Conservation (phyloP, 768 basidiomycete genomes). For the Suillus spraguei region DNA sequence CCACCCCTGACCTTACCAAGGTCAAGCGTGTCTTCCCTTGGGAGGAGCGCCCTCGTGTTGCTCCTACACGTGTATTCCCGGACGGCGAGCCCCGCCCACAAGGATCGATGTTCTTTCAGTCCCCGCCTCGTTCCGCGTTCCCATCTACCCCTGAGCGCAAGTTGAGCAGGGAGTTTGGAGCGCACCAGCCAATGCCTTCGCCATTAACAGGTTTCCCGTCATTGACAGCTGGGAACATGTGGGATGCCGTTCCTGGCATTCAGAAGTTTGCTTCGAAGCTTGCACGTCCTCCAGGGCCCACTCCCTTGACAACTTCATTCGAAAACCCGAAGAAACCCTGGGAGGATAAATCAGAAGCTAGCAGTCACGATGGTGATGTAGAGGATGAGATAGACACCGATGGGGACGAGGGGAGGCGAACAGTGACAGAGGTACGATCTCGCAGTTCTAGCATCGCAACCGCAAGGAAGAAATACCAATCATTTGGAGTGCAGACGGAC, state of each 20-base stretch:
- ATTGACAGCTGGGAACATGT: slow-evolving; percentile 76
- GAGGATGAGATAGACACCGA: slow-evolving; percentile 71
- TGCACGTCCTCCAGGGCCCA: slow-evolving; percentile 48
- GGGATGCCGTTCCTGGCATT: slow-evolving; percentile 83
- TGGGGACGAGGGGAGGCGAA: slow-evolving; percentile 34
- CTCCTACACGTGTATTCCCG: slow-evolving; percentile 77
- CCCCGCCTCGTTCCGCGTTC: slow-evolving; percentile 39
- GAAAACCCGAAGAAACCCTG: slow-evolving; percentile 43
- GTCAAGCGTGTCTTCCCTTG: slow-evolving; percentile 91
- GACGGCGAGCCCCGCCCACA: slow-evolving; percentile 58
- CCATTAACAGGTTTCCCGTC: slow-evolving; percentile 52
- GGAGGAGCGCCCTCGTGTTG: slow-evolving; percentile 75
- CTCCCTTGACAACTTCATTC: slow-evolving; percentile 50
- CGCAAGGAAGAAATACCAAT: slow-evolving; percentile 47
- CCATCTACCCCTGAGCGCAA: slow-evolving; percentile 32
- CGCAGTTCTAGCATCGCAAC: slow-evolving; percentile 33
- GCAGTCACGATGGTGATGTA: slow-evolving; percentile 81
- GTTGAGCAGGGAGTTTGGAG: slow-evolving; percentile 7
- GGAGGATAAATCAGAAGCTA: slow-evolving; percentile 56
- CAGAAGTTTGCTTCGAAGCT: slow-evolving; percentile 70
- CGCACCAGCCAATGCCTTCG: slow-evolving; percentile 34
- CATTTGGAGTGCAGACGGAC: slow-evolving; percentile 73
- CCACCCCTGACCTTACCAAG: slow-evolving; percentile 70
- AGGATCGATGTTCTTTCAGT: slow-evolving; percentile 18
- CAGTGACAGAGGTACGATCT: slow-evolving; percentile 35